A percentile compares a stretch with the other conserved stretches of the same genome.
phyloP scores from a whole-genome alignment of 2,329 filamentous ascomycete species.

The Aspergillus udagawae region DNA sequence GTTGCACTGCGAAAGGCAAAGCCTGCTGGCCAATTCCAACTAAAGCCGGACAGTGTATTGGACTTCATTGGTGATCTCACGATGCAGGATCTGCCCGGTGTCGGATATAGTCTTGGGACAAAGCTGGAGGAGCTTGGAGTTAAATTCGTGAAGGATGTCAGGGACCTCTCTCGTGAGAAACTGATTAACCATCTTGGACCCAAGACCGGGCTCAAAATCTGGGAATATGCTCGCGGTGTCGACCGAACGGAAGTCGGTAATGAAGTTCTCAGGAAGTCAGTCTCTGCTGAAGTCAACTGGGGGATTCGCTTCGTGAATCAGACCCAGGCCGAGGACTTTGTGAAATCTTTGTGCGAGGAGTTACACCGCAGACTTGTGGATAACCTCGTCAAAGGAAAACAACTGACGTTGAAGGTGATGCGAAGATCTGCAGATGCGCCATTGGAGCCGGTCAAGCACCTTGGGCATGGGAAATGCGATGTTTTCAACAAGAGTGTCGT shows the following conservation, averaged over 20 bases:
- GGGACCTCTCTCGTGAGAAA: constrained; percentile 70
- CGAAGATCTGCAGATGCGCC: constrained; percentile 79
- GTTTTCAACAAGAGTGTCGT: constrained; percentile 82
- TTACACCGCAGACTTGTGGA: constrained; percentile 74
- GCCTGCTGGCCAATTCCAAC: constrained; percentile 85
- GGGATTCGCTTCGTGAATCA: constrained; percentile 92
- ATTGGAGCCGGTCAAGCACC: constrained; percentile 83
- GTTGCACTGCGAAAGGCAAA: constrained; percentile 88
- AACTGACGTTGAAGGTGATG: constrained; percentile 95
- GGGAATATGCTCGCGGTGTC: constrained; percentile 85
- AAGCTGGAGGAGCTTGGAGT: constrained; percentile 86
- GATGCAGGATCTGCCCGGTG: constrained; percentile 80
- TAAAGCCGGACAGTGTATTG: constrained; percentile 75
- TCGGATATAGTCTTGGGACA: constrained; percentile 83
- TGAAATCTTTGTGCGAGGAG: constrained; percentile 79
- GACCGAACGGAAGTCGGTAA: constrained; percentile 83
- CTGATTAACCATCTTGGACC: constrained; percentile 72
- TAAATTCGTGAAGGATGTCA: constrained; percentile 76
- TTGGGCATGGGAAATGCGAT: constrained; percentile 94
- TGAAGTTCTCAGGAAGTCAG: constrained; percentile 81
- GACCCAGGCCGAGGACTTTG: constrained; percentile 88
- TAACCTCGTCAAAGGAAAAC: constrained; percentile 79
- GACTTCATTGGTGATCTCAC: constrained; percentile 72
- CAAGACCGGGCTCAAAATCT: constrained; percentile 87
- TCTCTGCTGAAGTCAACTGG: constrained; percentile 97